These are phyloP conservation scores for Cenchrus purpureus DNA, from an alignment of 176 grass and related monocot genomes.

Conservation along the genomic window DNA sequence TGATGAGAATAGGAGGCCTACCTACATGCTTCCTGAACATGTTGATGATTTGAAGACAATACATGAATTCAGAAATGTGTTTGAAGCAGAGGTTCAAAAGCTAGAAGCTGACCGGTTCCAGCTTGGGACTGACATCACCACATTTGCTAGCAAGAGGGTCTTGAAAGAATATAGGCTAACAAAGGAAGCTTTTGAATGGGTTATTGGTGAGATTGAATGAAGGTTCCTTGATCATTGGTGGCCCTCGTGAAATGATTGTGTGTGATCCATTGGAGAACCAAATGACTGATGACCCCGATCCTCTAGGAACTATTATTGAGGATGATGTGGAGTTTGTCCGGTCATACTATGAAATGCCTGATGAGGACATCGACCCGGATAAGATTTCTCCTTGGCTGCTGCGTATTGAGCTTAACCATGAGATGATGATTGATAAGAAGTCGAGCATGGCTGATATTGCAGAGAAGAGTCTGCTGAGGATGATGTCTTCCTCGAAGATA, in stretches of 20 bases:
- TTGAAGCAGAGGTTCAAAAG: conserved; percentile 96
- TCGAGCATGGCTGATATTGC: conserved; percentile 98
- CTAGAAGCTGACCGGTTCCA: conserved; percentile 85
- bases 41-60: too few relatives aligned
- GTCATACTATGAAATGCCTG: conserved; percentile 98
- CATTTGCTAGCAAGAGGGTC: conserved; percentile 95
- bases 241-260: conserved; percentile 47
- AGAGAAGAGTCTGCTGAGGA: conserved; percentile 94
- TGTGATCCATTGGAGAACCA: too few relatives aligned
- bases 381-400: conserved; percentile 95
- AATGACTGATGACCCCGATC: conserved; percentile 83
- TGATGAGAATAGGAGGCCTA: too few relatives aligned
- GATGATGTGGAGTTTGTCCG: conserved; percentile 95
- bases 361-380: conserved; percentile 89
- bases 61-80: conserved; percentile 67
- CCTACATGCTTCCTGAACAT: too few relatives aligned
- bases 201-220: conserved; percentile 96
- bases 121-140: conserved; percentile 86
- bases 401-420: conserved; percentile 93
- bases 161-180: conserved; percentile 92
- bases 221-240: conserved; percentile 80
- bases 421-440: conserved; percentile 99
- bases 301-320: conserved; percentile 87
- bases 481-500: conserved; percentile 90
- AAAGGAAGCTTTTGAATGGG: conserved; percentile 98